Base-by-base conservation (phyloP, 331 rosid genomes). In the Erythrophleum ivorense region DNA sequence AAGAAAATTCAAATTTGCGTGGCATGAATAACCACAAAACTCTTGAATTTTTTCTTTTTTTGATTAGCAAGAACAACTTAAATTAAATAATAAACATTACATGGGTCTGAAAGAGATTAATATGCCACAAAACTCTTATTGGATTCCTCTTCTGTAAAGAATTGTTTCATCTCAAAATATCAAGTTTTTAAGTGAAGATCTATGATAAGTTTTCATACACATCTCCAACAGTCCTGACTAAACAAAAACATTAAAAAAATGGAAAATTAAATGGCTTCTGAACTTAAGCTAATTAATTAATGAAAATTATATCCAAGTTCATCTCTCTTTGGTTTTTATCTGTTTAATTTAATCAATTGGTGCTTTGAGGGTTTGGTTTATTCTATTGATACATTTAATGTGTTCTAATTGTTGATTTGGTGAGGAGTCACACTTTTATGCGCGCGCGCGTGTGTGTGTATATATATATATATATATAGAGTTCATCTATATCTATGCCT, bases 401-500 rank as follows among this genome's bases (percentile, higher is more conserved):
- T 18, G 46, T 65, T 71, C 45, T 29, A 19, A 84, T 19, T 41
- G 33, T 29, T 50, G 81, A 59, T 77, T 85, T 77, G 88, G 70
- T 85, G 29, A 71, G 0, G 62, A 72, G 85, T 84, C 85, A 76
- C 19, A 69, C 45, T 53, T 19, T 1, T n/a, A 33, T 33, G 6
- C 13, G 13, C 6, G 16, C 36, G 38, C 36, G 19, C 19, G 4
- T n/a, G 33, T 63, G 6, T 33, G 13, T 18, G 16, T 65, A 36
- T 65, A 18, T 15, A 16, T 38, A 40, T n/a, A 10, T 24, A 59
- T 21, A n/a, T 46, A 11, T 67, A 34, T 9, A 19, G 40, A 43
- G 45, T 52, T 84, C 41, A 49, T 76, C 79, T 60, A 80, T 84
- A 76, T 84, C 79, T 69, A 45, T 62, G 40, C n/a, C 4, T 18